Evolutionary conservation across 805 yeast species (phyloP).

Genomic region (Barnettozyma sp.): DNA sequence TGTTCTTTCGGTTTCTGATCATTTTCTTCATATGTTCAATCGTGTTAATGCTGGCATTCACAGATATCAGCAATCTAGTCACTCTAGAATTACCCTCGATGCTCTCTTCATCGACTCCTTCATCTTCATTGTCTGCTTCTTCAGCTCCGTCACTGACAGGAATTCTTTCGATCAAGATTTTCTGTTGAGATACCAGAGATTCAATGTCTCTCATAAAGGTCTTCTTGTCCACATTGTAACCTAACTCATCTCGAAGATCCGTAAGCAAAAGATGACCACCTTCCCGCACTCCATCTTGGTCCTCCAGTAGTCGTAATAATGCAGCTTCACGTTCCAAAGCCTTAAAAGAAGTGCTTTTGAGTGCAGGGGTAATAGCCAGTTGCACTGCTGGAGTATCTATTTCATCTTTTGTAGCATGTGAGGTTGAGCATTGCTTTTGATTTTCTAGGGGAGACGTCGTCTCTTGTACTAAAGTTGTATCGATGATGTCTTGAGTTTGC

Average conservation of each 20-base stretch:
- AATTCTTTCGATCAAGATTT: conserved; percentile 21
- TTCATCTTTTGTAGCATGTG: background rate
- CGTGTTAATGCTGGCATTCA: conserved; percentile 20
- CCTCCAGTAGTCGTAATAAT: conserved; percentile 35
- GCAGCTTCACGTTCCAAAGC: conserved; percentile 38
- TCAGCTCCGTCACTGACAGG: conserved; percentile 17
- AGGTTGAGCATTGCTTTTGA: background rate
- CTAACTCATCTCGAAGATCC: conserved; percentile 34
- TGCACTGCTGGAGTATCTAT: conserved; percentile 1
- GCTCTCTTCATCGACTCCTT: conserved; percentile 3
- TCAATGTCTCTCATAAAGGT: conserved; percentile 43
- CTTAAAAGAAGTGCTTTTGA: conserved; percentile 37
- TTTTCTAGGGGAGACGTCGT: background rate
- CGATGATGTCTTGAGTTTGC: conserved; percentile 1
- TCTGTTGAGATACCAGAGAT: conserved; percentile 28
- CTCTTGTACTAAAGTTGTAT: conserved; percentile 1
- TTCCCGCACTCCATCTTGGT: conserved; percentile 39
- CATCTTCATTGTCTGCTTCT: background rate
- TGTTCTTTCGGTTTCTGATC: background rate
- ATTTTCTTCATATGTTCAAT: conserved; percentile 11
- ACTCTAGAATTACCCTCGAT: conserved; percentile 1
- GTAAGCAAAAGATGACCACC: conserved; percentile 36
- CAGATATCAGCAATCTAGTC: conserved; percentile 23
- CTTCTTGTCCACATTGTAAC: conserved; percentile 44
- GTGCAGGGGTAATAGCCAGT: conserved; percentile 24